phyloP scores from a whole-genome alignment of 176 grass and related monocot species.

The Triticum dicoccoides region DNA sequence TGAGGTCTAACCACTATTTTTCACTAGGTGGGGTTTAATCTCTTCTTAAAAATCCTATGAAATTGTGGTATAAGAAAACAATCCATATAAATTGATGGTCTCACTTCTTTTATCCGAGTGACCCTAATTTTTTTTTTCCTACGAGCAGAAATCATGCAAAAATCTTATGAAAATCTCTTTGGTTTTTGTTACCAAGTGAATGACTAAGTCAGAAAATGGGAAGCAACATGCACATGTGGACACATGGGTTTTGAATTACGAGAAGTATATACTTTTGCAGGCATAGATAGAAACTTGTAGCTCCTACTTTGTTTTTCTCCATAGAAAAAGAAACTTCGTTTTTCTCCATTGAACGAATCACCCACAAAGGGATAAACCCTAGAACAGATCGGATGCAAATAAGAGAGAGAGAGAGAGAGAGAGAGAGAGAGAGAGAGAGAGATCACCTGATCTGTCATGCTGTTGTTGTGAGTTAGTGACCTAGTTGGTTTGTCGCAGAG shows the following conservation, averaged over 20 bases:
- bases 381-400: background rate
- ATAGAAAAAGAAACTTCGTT: background rate
- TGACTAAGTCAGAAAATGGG: background rate
- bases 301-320: background rate
- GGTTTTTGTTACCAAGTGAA: background rate
- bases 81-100: background rate
- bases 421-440: background rate
- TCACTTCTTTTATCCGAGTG: background rate
- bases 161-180: background rate
- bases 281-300: background rate
- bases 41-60: background rate
- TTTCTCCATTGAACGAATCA: background rate
- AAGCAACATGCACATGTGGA: background rate
- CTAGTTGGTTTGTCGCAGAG: background rate
- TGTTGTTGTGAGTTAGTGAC: background rate
- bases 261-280: background rate
- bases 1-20: background rate
- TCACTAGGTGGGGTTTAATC: background rate
- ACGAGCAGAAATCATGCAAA: background rate
- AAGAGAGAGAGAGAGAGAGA: background rate
- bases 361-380: background rate
- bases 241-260: background rate
- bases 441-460: conserved; percentile 33
- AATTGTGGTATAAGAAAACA: background rate
- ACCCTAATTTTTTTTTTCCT: background rate